Evolutionary conservation across 106 monocot species (phyloP).

Genomic region (Apostasia shenzhenica): DNA sequence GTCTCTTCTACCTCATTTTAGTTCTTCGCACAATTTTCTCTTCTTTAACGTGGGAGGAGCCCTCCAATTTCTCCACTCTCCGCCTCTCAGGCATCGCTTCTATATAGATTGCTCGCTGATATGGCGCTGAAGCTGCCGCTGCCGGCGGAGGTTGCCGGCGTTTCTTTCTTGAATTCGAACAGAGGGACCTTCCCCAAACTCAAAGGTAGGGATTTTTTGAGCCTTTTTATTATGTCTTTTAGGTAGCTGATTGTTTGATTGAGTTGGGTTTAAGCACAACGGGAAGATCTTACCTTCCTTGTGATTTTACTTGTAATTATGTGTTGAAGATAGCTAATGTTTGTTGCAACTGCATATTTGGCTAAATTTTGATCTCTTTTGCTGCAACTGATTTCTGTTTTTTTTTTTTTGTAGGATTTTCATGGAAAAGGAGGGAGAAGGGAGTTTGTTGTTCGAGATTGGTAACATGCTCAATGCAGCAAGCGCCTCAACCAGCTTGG

Average conservation of each 20-base stretch:
- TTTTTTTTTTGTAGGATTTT: slow-evolving; percentile 9
- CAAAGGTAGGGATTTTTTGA: slow-evolving; percentile 11
- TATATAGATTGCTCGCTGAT: background rate
- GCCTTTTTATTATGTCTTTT: background rate
- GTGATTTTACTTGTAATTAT: background rate
- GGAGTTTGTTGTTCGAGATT: background rate
- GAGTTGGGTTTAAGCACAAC: background rate
- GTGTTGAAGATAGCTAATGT: background rate
- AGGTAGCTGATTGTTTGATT: background rate
- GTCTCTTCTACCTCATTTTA: no score
- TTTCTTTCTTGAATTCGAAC: slow-evolving; percentile 20
- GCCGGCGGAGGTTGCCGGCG: slow-evolving; percentile 6
- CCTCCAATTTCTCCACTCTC: background rate
- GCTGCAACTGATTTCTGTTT: background rate
- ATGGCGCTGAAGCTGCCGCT: slow-evolving; percentile 23
- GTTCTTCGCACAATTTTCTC: background rate
- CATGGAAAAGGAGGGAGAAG: slow-evolving; percentile 11
- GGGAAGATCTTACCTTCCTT: background rate
- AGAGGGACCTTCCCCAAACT: slow-evolving; percentile 7
- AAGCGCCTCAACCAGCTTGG: slow-evolving; percentile 84
- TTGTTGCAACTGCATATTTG: background rate
- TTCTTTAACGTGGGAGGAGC: no score
- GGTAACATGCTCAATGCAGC: slow-evolving; percentile 46
- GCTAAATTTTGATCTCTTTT: background rate
- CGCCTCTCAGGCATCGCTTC: background rate